Evolutionary conservation across 257 asterid genomes (phyloP), one percentile per base, ranked within the genome.

Genomic region (Echites panduratus): DNA sequence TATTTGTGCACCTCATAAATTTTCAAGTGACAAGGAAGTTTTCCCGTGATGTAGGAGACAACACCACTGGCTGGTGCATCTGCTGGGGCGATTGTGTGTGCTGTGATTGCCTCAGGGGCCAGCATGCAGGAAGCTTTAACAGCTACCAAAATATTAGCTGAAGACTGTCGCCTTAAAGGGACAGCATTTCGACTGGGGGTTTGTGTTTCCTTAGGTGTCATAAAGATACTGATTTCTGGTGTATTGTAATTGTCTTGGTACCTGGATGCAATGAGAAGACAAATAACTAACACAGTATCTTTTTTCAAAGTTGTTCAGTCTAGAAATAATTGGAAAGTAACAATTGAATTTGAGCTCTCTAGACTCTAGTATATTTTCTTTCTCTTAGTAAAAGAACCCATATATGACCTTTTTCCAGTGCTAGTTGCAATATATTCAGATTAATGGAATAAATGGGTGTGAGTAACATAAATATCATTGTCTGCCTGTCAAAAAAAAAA

Each of bases 101-200:
- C 93, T 9, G 93, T 80, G 73, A 80, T 94, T 79, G 98, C 98
- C 66, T 94, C 99, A 38, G 99, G 99, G 76, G 87, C 89, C 74
- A 88, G 82, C 79, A 94, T 94, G 99, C 77, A 83, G 32, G 98
- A 91, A 54, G 99, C 98, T 27, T 76, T 92, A 58, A 75, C 74
- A 69, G 98, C 93, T 72, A 95, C 98, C 68, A 95, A 95, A 85
- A 71, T 85, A 43, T 84, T 95, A 87, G 95, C 99, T 52, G 86
- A 86, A 76, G 91, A 91, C 80, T 94, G 99, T 80, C 88, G 99
- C 86, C 89, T 81, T 70, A 85, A 83, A 19, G 99, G 99, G 75
- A 94, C 99, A 79, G 99, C 97, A 52, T 94, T 94, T 79, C 99
- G 99, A 61, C 90, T 94, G 14, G 97, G 97, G 93, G 99, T 91